Base-by-base conservation (phyloP, 331 rosid species). In the Malus hybrid region DNA sequence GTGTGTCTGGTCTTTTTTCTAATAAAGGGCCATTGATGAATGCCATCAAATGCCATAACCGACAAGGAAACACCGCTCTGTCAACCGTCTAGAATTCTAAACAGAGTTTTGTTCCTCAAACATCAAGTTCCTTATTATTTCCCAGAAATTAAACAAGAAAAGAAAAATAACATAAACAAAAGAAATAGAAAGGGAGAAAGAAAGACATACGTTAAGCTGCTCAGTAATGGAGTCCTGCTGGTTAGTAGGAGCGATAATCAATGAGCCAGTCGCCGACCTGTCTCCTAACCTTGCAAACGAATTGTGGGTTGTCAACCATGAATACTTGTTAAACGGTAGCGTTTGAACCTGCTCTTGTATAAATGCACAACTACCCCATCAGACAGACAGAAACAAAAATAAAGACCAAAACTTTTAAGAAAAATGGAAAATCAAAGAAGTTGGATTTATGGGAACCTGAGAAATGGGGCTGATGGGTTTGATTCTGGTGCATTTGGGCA, bases 261-360 rank as follows among this genome's bases (percentile, higher is more conserved):
- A 20, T 70, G 94, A 83, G 7, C 90, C 89, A 2, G 93, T 88
- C 7, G 52, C 82, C 7, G 97, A 82, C 78, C 68, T 94, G 85
- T 82, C 80, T 75, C 97, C 96, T 63, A 94, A 69, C 60, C 55
- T 71, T 20, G 97, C 89, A 79, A 86, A 94, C 11, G 99, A 72
- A 28, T 94, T 94, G 84, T 94, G 99, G 19, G 97, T 89, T 5
- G 97, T 92, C 46, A 94, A 71, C 97, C 97, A 94, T 19, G 97
- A 80, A 77, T 90, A 94, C 22, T 70, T 86, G 76, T 92, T 94
- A 73, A 90, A 89, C 65, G 96, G 96, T 73, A 92, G 80, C 62
- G 78, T 84, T 12, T 88, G 89, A 22, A 83, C 89, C 98, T 90
- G 56, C 63, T 77, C 63, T 20, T 3, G 26, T 78, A 20, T 58